Conservation (phyloP, 2,329 filamentous ascomycete species). For the Talaromyces sp. region DNA sequence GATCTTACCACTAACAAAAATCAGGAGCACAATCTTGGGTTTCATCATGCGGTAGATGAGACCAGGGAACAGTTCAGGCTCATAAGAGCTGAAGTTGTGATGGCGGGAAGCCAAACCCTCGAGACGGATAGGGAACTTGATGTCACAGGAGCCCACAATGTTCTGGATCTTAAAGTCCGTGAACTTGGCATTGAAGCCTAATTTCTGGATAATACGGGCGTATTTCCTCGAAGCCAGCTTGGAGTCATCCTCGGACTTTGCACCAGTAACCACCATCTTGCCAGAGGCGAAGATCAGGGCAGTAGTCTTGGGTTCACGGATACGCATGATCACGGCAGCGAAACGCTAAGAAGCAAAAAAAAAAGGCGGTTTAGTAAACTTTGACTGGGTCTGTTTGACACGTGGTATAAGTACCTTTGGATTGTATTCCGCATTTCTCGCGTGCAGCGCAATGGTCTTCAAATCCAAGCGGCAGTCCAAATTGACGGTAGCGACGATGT, state of each 20-base stretch:
- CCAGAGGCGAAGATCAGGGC: constrained; percentile 96
- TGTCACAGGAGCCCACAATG: constrained; percentile 97
- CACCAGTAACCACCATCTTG: constrained; percentile 99
- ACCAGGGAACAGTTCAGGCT: constrained; percentile 97
- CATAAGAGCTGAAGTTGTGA: constrained; percentile 99
- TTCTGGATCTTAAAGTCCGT: constrained; percentile 99
- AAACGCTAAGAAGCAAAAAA: constrained; percentile 68
- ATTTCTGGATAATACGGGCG: constrained; percentile 98
- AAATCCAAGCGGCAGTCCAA: constrained; percentile 94
- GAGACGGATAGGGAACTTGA: constrained; percentile 97
- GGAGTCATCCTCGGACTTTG: constrained; percentile 95
- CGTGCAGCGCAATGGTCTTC: constrained; percentile 97
- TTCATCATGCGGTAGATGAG: constrained; percentile 99
- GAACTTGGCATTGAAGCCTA: constrained; percentile 99
- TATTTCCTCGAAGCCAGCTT: constrained; percentile 97
- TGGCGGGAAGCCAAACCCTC: constrained; percentile 94
- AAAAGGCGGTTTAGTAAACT: constrained; percentile 39
- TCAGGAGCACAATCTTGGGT: constrained; percentile 95
- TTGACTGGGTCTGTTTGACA: constrained; percentile 10
- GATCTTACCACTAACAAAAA: constrained; percentile 98
- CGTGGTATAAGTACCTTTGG: constrained; percentile 67
- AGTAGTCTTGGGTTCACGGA: constrained; percentile 97
- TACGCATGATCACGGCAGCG: constrained; percentile 98
- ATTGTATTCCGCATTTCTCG: constrained; percentile 97
- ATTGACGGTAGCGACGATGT: constrained; percentile 98